Percentiles rank a stretch among this genome's conserved stretches.
phyloP scores from a whole-genome alignment of 2,329 filamentous ascomycete species.

The Trematosphaeria pertusa region DNA sequence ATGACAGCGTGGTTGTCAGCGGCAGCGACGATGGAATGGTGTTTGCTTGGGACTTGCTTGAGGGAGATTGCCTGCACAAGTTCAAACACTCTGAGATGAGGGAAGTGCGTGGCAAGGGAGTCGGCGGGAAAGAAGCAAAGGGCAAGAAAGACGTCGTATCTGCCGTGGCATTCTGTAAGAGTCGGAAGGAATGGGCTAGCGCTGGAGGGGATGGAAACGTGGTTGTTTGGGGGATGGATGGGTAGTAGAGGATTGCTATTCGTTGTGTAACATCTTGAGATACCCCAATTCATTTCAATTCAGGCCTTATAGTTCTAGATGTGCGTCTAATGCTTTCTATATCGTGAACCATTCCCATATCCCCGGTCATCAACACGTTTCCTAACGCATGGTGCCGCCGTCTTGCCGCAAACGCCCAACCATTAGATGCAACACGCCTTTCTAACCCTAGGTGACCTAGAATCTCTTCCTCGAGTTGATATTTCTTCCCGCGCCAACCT shows the following conservation, averaged over 20 bases:
- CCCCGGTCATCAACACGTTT: constrained; percentile 7
- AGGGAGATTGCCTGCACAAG: constrained; percentile 70
- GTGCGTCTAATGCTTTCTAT: constrained; percentile 14
- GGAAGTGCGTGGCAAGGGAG: constrained; percentile 26
- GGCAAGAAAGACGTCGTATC: constrained; percentile 55
- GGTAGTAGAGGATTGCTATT: not conserved
- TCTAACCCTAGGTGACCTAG: too few relatives aligned
- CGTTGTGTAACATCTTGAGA: not conserved
- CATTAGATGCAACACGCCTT: too few relatives aligned
- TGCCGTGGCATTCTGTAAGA: constrained; percentile 56
- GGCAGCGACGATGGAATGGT: constrained; percentile 80
- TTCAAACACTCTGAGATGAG: constrained; percentile 56
- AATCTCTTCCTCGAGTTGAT: constrained; percentile 78
- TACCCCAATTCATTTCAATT: too few relatives aligned
- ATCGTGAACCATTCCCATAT: not conserved
- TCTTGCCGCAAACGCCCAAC: too few relatives aligned
- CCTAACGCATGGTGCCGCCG: too few relatives aligned
- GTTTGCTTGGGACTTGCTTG: constrained; percentile 85
- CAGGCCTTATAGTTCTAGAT: too few relatives aligned
- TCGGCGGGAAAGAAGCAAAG: constrained; percentile 5
- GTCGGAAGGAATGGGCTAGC: constrained; percentile 56
- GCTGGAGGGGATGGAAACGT: constrained; percentile 57
- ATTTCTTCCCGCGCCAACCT: constrained; percentile 83
- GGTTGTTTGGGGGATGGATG: constrained; percentile 41
- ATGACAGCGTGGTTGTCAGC: constrained; percentile 78